These are phyloP conservation scores for Colletotrichum sp. DNA, from an alignment of 2,329 filamentous ascomycete genomes.

Conservation along the genomic window DNA sequence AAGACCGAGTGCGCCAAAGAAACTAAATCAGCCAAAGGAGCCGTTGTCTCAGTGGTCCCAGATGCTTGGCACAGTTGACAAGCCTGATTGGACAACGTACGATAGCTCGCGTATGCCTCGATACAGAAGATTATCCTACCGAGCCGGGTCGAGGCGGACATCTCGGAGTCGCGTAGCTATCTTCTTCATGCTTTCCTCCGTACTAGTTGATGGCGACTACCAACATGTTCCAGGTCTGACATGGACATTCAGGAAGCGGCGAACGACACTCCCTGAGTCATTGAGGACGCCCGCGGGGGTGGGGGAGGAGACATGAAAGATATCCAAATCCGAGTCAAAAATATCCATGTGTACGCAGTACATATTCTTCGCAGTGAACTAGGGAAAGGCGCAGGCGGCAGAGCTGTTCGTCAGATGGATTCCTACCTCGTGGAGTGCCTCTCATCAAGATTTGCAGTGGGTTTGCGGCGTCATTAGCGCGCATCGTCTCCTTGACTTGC, in stretches of 20 bases:
- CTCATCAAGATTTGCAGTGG: background rate
- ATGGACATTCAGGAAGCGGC: background rate
- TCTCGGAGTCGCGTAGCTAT: background rate
- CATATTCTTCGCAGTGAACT: background rate
- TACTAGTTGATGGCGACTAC: background rate
- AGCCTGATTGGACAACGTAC: slow-evolving; percentile 8
- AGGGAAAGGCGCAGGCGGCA: background rate
- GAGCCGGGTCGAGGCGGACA: background rate
- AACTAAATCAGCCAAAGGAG: background rate
- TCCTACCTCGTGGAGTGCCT: background rate
- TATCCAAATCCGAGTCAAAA: background rate
- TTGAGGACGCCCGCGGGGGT: background rate
- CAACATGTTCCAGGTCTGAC: background rate
- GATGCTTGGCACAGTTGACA: background rate
- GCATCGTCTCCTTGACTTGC: background rate
- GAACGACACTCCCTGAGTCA: background rate
- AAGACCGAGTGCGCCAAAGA: background rate
- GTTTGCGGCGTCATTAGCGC: background rate
- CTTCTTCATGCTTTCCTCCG: background rate
- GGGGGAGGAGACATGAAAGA: background rate
- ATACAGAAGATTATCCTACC: background rate
- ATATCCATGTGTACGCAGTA: background rate
- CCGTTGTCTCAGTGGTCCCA: background rate
- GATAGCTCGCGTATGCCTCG: background rate
- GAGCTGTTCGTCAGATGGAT: background rate